Base-by-base conservation (phyloP, 805 yeast species). In the Yarrowia deformans region DNA sequence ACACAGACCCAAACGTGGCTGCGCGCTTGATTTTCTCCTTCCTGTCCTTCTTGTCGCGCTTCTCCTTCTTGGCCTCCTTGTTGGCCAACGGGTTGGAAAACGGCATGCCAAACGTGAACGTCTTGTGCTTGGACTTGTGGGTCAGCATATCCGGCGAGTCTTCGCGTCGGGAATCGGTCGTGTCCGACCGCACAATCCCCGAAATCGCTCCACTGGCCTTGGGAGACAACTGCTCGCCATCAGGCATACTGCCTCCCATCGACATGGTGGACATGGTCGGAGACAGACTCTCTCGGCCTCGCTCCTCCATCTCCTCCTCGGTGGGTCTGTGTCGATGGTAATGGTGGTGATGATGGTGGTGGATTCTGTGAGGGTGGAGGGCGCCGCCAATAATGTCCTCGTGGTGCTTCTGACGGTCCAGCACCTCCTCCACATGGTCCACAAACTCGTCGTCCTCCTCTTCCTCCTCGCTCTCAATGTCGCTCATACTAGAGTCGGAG, bases 71-170 rank as follows among this genome's bases (percentile, higher is more conserved):
- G 45, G 43, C 13, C 60, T 54, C 54, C 43, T 68, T 60, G 68
- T 40, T 74, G 72, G 70, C 75, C 46, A 81, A 64, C 52, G 80
- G 81, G 23, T 84, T 83, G 9, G 87, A 87, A 73, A 87, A 85
- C 4, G 90, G 90, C 67, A 88, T 79, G 19, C 88, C 83, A 72
- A 88, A 87, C 19, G 71, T 40, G 42, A 73, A 73, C 35, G 72
- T 70, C 69, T 70, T 72, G 29, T 64, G 60, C 34, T 69, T 54
- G 35, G 70, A 63, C 40, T 60, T 68, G 39, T 66, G 50, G 3
- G 52, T 34, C 52, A 60, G 16, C 48, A 56, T 56, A 5, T 56
- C 63, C 0, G 63, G 63, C 23, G 63, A 56, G 23, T 56, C 48
- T 9, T 56, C 63, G 29, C 63, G 48, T 2, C 60, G 60, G 1